Evolutionary conservation across 176 grass and related monocot genomes (phyloP).

Genomic region (Themeda triandra): DNA sequence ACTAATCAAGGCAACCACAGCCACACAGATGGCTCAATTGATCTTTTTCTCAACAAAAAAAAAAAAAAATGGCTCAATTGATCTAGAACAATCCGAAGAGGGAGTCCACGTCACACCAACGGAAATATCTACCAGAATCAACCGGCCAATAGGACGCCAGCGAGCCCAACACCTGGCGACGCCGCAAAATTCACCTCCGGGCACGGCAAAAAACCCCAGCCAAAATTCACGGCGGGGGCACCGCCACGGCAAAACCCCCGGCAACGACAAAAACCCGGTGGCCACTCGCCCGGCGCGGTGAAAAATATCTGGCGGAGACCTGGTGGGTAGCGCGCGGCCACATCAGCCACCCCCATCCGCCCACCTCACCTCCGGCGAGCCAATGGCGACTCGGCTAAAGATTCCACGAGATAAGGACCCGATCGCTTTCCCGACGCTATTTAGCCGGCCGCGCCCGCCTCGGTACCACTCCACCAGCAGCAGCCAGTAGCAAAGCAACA

Average conservation of each 20-base stretch:
- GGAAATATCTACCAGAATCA: not conserved
- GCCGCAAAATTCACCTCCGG: not conserved
- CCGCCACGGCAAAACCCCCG: not conserved
- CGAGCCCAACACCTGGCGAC: not conserved
- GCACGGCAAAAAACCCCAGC: not conserved
- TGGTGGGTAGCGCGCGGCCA: constrained; percentile 21
- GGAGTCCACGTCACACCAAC: not conserved
- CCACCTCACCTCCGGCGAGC: constrained; percentile 32
- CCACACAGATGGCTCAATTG: not conserved
- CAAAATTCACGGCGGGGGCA: not conserved
- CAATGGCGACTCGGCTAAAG: constrained; percentile 38
- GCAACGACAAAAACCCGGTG: not conserved
- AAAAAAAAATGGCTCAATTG: too few relatives aligned
- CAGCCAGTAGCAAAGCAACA: not conserved
- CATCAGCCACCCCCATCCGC: constrained; percentile 31
- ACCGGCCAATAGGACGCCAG: constrained; percentile 14
- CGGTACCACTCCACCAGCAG: not conserved
- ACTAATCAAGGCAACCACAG: not conserved
- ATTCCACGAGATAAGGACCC: constrained; percentile 46
- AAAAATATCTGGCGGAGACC: not conserved
- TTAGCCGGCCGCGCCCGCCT: not conserved
- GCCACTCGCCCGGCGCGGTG: not conserved
- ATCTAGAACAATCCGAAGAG: constrained; percentile 5
- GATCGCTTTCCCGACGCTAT: constrained; percentile 2
- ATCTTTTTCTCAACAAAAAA: too few relatives aligned